Percentiles rank a stretch among this genome's conserved stretches.
phyloP scores from a whole-genome alignment of 768 basidiomycete species.

The Calvatia gigantea region DNA sequence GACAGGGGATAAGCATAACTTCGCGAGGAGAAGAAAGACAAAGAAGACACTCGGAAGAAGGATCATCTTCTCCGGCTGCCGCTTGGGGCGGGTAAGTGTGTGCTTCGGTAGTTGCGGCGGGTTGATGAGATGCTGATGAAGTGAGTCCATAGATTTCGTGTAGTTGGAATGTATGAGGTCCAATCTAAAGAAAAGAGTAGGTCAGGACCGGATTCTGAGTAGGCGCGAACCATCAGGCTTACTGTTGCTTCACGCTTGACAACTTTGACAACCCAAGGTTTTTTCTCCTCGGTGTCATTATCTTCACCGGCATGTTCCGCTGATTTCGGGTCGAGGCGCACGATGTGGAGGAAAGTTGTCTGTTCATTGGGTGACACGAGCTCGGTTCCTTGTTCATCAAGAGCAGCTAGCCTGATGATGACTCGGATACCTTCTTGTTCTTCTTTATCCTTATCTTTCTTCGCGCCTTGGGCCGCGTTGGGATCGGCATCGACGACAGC shows the following conservation, averaged over 20 bases:
- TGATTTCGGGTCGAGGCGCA: constrained; percentile 55
- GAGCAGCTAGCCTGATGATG: constrained; percentile 75
- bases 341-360: constrained; percentile 82
- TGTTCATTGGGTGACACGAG: constrained; percentile 78
- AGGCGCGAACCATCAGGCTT: background rate
- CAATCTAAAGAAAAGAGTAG: constrained; percentile 57
- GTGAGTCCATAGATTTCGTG: constrained; percentile 94
- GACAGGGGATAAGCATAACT: constrained; percentile 89
- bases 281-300: constrained; percentile 49
- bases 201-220: constrained; percentile 16
- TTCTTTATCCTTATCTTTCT: constrained; percentile 42
- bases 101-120: constrained; percentile 31
- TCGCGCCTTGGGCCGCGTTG: constrained; percentile 30
- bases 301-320: constrained; percentile 28
- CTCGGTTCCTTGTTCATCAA: constrained; percentile 72
- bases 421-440: constrained; percentile 70
- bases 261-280: constrained; percentile 91
- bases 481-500: constrained; percentile 73
- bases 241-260: constrained; percentile 89
- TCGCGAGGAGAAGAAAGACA: constrained; percentile 87
- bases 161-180: constrained; percentile 89
- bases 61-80: constrained; percentile 53
- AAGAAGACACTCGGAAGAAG: constrained; percentile 86
- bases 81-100: constrained; percentile 39
- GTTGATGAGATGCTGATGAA: constrained; percentile 37